A percentile compares a stretch with the other conserved stretches of the same genome.
phyloP scores from a whole-genome alignment of 441 rosid genomes.

The Breynia disticha region DNA sequence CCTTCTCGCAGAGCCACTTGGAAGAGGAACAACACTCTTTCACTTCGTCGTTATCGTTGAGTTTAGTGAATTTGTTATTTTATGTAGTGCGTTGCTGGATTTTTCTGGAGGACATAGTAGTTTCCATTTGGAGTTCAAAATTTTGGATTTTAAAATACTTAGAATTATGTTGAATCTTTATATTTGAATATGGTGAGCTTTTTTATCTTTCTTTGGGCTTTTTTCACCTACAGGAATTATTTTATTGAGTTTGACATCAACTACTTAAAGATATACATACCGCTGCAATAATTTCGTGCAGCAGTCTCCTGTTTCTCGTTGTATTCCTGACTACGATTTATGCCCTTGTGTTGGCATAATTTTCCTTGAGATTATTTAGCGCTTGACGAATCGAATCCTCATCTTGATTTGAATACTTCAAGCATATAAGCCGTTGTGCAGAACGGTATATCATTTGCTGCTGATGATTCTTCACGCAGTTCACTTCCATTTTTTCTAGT shows the following conservation, averaged over 20 bases:
- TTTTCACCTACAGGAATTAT: not conserved
- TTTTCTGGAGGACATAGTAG: conserved; percentile 10
- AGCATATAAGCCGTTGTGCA: conserved; percentile 65
- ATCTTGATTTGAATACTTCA: conserved; percentile 58
- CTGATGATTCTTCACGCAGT: conserved; percentile 38
- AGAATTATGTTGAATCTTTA: not conserved
- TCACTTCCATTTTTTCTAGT: conserved; percentile 54
- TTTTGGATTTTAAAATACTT: conserved; percentile 16
- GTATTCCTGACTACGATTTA: conserved; percentile 7
- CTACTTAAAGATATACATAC: too few relatives aligned
- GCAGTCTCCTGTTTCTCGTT: too few relatives aligned
- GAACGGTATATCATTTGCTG: conserved; percentile 39
- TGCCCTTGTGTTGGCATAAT: conserved; percentile 32
- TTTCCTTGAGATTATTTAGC: conserved; percentile 56
- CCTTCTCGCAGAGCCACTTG: conserved; percentile 90
- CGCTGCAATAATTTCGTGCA: too few relatives aligned
- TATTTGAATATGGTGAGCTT: not conserved
- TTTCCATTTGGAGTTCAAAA: conserved; percentile 10
- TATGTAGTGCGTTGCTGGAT: not conserved
- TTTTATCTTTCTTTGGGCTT: not conserved
- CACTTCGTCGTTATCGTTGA: conserved; percentile 76
- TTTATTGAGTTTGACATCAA: too few relatives aligned
- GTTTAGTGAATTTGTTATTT: not conserved
- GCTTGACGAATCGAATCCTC: conserved; percentile 65
- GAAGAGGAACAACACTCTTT: conserved; percentile 69